Percentiles rank a stretch among this genome's conserved stretches.
Conservation (phyloP, 805 yeast genomes). For the Diddensiella transvaalensis region DNA sequence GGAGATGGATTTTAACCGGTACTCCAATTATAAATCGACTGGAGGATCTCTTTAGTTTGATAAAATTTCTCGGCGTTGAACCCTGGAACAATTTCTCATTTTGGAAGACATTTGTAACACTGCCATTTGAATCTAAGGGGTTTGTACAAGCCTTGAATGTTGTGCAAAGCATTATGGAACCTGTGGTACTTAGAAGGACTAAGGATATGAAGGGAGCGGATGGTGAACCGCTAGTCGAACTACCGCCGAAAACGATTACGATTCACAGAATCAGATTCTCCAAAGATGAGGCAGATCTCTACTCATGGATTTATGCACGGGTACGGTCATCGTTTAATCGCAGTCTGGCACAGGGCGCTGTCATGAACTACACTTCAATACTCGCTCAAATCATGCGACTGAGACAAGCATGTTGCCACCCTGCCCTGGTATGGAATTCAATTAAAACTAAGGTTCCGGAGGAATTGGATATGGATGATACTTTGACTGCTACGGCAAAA, state of each 20-base stretch:
- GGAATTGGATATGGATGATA: slow-evolving; percentile 11
- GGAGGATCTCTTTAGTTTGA: slow-evolving; percentile 79
- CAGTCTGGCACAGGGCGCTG: slow-evolving; percentile 48
- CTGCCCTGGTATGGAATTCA: slow-evolving; percentile 50
- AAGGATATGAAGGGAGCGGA: slow-evolving; percentile 73
- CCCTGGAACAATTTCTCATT: slow-evolving; percentile 86
- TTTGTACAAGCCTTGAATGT: slow-evolving; percentile 72
- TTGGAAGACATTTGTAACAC: slow-evolving; percentile 83
- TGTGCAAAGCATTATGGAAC: slow-evolving; percentile 81
- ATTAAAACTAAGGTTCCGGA: slow-evolving; percentile 17
- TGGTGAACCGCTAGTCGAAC: slow-evolving; percentile 68
- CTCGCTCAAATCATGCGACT: slow-evolving; percentile 78
- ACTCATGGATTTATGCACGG: slow-evolving; percentile 61
- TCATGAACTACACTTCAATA: slow-evolving; percentile 73
- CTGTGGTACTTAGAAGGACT: slow-evolving; percentile 78
- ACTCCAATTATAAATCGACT: slow-evolving; percentile 87
- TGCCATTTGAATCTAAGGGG: slow-evolving; percentile 75
- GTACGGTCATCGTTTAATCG: slow-evolving; percentile 48
- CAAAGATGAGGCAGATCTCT: slow-evolving; percentile 60
- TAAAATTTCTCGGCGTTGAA: slow-evolving; percentile 70
- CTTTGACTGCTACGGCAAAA: neutral
- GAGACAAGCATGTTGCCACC: slow-evolving; percentile 86
- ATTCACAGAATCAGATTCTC: slow-evolving; percentile 67
- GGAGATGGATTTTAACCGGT: slow-evolving; percentile 87
- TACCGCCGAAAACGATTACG: slow-evolving; percentile 72